Base-by-base conservation (phyloP, 352 stramenopile species). In the Phytophthora hibernalis region DNA sequence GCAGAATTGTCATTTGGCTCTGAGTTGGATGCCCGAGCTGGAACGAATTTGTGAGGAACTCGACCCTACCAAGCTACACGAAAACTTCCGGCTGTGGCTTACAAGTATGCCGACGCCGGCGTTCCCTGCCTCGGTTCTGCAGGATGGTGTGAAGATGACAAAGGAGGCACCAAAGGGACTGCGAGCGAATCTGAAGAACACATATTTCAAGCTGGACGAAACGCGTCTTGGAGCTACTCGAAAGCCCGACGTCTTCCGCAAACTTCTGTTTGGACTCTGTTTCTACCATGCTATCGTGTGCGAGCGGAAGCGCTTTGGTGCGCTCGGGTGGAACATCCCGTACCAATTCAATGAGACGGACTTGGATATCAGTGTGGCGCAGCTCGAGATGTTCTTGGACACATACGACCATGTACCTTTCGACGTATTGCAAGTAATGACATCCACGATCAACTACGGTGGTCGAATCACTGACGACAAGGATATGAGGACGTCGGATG, bases 341-440 rank as follows among this genome's bases (percentile, higher is more conserved):
- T 99, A 99, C 74, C 93, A 98, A 72, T 99, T 99, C 68, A 99
- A 99, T 65, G 93, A 98, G 55, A 98, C 96, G 0, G 96, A 99
- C 70, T 70, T 98, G 30, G 80, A 95, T 65, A 92, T 91, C 50
- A 89, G 84, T 50, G 73, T 83, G 45, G 80, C 83, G 16, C 81
- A 95, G 65, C 80, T 98, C 38, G 89, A 97, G 50, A 96, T 96
- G 74, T 98, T 98, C 72, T 72, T 98, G 12, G 85, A 95, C 68
- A 90, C 88, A 15, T 95, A 96, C 55, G 87, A 96, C 31, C 70
- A 87, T 6, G 82, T 95, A 9, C 87, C 87, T 13, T 98, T 91
- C 68, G 83, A 91, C 24, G 90, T 98, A 57, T 70, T 98, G 7
- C 82, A 94, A 52, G 95, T 98, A 28, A 92, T 98, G 79, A 98